Evolutionary conservation across 2,329 filamentous ascomycete species (phyloP), one percentile per base, ranked within the genome.

Genomic region (Ceratocystis destructans): DNA sequence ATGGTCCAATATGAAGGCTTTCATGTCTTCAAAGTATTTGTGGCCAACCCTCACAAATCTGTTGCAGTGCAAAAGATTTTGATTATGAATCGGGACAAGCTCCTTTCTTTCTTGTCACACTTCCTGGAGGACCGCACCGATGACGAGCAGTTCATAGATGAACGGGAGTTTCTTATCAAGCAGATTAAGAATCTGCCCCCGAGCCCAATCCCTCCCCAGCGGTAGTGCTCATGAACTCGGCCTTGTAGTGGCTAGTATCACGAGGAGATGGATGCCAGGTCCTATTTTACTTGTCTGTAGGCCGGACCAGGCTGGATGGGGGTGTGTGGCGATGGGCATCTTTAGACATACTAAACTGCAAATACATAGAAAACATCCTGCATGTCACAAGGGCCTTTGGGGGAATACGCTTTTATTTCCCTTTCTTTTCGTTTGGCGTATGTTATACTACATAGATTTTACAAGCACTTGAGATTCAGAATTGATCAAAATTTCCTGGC

Each of bases 1-100:
- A 99, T 99, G 92, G 94, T 99, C 69, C 94, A 97, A 76, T 99
- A 99, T 75, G 94, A 99, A 75, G 94, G 92, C 6, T 99, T 99
- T 75, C 94, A 99, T 74, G 93, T 99, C 53, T 99, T 99, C 82
- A 99, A 99, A 80, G 93, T 99, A 69, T 99, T 99, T 76, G 94
- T 97, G 65, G 94, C 94, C 68, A 99, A 99, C 74, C 94, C 94
- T 6, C 92, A 97, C 79, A 99, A 99, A 78, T 96, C 90, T n/a
- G 81, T 93, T 68, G 90, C 92, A 44, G 94, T 99, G 62, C 91
- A 96, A 74, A 90, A 93, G 74, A 96, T 99, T 72, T 79, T 99
- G 70, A 87, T 97, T 71, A 96, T 96, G 83, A 99, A 99, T 74
- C 86, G 92, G 67, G 92, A 96, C 70, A 89, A 93, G 72, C 81